phyloP scores from a whole-genome alignment of 2,329 filamentous ascomycete species.

The Arachnopeziza araneosa region DNA sequence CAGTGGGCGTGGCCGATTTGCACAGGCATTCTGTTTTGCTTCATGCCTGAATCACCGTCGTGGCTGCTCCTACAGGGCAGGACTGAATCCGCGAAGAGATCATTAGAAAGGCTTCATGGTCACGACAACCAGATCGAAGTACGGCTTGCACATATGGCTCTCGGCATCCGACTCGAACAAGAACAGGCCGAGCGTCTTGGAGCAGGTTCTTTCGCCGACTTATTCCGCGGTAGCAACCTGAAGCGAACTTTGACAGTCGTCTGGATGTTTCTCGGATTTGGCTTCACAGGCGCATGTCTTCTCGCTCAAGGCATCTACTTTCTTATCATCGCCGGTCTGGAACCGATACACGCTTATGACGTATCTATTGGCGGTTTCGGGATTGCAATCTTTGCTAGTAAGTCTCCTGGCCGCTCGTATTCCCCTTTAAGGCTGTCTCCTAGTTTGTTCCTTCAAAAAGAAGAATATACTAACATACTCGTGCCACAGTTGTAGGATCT shows the following conservation, averaged over 20 bases:
- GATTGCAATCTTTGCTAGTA: constrained; percentile 12
- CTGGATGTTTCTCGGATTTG: constrained; percentile 29
- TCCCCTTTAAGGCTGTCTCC: background rate
- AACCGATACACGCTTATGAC: constrained; percentile 16
- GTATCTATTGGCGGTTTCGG: constrained; percentile 19
- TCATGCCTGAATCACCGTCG: constrained; percentile 13
- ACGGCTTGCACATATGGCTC: constrained; percentile 12
- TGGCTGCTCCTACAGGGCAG: constrained; percentile 11
- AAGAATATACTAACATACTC: background rate
- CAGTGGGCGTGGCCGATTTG: constrained; percentile 15
- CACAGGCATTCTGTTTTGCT: constrained; percentile 8
- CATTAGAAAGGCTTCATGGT: constrained; percentile 13
- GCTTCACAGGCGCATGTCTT: constrained; percentile 13
- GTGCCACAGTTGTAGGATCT: constrained; percentile 4
- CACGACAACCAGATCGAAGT: constrained; percentile 9
- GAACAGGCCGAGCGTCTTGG: constrained; percentile 7
- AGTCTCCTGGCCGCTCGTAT: background rate
- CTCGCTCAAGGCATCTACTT: constrained; percentile 21
- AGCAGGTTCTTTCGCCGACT: constrained; percentile 24
- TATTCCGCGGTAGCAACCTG: constrained; percentile 30
- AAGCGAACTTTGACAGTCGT: constrained; percentile 34
- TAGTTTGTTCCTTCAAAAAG: background rate
- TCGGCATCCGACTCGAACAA: constrained; percentile 12
- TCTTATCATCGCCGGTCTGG: constrained; percentile 16
- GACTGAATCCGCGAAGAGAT: constrained; percentile 8